A percentile compares a stretch with the other conserved stretches of the same genome.
Evolutionary conservation across 345 rosid genomes (phyloP).

Genomic region (Geranium rotundifolium): DNA sequence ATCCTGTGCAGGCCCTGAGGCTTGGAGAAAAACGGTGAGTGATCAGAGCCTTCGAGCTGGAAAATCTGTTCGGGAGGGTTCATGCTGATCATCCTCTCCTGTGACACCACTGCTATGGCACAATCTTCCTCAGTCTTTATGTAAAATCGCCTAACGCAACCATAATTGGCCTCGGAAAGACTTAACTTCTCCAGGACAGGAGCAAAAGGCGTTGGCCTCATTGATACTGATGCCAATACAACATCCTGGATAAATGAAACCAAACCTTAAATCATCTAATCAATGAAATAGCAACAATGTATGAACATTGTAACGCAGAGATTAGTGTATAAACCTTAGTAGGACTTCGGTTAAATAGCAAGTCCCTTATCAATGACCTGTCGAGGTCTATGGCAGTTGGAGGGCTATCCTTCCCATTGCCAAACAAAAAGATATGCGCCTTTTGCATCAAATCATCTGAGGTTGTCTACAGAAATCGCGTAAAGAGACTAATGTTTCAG

Average conservation of each 20-base stretch:
- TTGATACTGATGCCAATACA: slow-evolving; percentile 28
- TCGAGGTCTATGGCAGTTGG: slow-evolving; percentile 36
- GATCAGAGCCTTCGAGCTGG: slow-evolving; percentile 56
- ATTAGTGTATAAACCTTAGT: slow-evolving; percentile 18
- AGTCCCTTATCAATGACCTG: slow-evolving; percentile 18
- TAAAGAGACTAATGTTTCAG: too few species aligned
- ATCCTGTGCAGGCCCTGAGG: slow-evolving; percentile 50
- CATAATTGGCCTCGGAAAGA: slow-evolving; percentile 39
- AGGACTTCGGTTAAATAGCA: slow-evolving; percentile 28
- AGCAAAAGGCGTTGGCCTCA: slow-evolving; percentile 36
- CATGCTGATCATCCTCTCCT: slow-evolving; percentile 41
- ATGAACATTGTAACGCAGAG: neutral
- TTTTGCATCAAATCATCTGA: slow-evolving; percentile 19
- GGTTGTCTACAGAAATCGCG: slow-evolving; percentile 24
- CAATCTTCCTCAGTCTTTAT: slow-evolving; percentile 44
- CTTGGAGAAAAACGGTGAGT: slow-evolving; percentile 64
- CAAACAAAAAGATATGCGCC: slow-evolving; percentile 29
- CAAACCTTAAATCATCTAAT: neutral
- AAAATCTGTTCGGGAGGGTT: slow-evolving; percentile 53
- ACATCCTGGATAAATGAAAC: slow-evolving; percentile 16
- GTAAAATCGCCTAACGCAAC: slow-evolving; percentile 42
- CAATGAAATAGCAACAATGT: neutral
- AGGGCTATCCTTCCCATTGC: slow-evolving; percentile 25
- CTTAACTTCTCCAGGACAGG: slow-evolving; percentile 33
- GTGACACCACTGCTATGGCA: slow-evolving; percentile 38